Evolutionary conservation across 108 stramenopile genomes (phyloP), one percentile per base, ranked within the genome.

Genomic region (Skeletonema tropicum): DNA sequence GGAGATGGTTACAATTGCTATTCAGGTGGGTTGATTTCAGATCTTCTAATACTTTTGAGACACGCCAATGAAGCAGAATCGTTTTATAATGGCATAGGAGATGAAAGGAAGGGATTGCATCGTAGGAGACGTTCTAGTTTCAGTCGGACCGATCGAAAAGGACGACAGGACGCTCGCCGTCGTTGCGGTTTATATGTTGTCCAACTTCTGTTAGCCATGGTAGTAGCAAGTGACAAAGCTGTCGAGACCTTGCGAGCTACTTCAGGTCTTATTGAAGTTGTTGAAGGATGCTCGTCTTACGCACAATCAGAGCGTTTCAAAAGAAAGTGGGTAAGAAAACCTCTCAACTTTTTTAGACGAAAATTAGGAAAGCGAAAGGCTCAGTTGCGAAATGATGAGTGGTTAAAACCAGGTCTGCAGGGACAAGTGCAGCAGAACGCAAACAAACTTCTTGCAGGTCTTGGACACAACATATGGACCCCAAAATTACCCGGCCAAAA

Each of bases 381-480:
- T 30, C 62, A 15, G 26, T 10, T 38, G 38, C 69, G 55, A 35
- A 61, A 58, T 38, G 45, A 65, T 33, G 55, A 32, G 3, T 78
- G 77, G 77, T 19, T 78, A 13, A 61, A 69, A 35, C 36, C 70
- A 55, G 77, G 77, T 35, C 15, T 78, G 4, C 49, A 61, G 36
- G 92, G 90, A 14, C 66, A 88, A 68, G 73, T 94, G 3, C 84
- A 83, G 64, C 78, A 88, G 60, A 90, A 85, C 10, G 87, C 93
- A 26, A 94, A 94, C 71, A 90, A 90, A 73, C 70, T 94, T 7
- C 79, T 94, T 32, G 93, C 93, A 31, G 91, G 90, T 15, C 85
- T 94, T 19, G 91, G 94, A 10, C 86, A 89, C 80, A 94, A 94
- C 62, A 72, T 86, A 66, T 94, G 94, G 91, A 68, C 85, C 19